Evolutionary conservation across 2,329 filamentous ascomycete genomes (phyloP).

Genomic region (Ceratocystis huliohia): DNA sequence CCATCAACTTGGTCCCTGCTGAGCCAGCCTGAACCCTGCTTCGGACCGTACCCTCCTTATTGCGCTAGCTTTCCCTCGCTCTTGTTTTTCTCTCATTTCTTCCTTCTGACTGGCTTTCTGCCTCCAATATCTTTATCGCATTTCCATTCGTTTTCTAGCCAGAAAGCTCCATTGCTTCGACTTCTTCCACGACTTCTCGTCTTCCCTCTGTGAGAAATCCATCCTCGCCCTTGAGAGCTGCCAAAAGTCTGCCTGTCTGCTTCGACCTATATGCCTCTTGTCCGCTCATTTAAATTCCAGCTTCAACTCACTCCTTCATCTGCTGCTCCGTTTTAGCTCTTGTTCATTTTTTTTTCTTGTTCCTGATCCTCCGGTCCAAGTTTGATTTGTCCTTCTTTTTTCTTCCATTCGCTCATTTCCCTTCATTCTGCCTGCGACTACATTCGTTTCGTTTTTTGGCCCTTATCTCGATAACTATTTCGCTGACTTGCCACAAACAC

Average conservation of each 20-base stretch:
- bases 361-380: not conserved
- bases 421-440: not conserved
- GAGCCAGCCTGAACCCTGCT: not conserved
- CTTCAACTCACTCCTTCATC: not conserved
- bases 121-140: conserved; percentile 7
- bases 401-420: not conserved
- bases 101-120: conserved; percentile 6
- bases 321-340: not conserved
- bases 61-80: not conserved
- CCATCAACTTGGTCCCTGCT: not conserved
- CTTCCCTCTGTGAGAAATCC: not conserved
- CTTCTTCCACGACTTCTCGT: conserved; percentile 1
- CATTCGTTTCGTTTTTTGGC: not conserved
- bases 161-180: not conserved
- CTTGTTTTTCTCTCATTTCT: not conserved
- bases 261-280: not conserved
- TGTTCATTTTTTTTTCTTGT: not conserved
- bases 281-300: not conserved
- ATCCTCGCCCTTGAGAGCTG: not conserved
- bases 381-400: conserved; percentile 3
- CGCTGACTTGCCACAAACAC: not conserved
- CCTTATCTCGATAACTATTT: not conserved
- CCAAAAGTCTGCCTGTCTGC: not conserved
- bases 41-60: conserved; percentile 7
- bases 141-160: conserved; percentile 6